Base-by-base conservation (phyloP, 495 filamentous ascomycete species). In the Penicillium riverlandense region DNA sequence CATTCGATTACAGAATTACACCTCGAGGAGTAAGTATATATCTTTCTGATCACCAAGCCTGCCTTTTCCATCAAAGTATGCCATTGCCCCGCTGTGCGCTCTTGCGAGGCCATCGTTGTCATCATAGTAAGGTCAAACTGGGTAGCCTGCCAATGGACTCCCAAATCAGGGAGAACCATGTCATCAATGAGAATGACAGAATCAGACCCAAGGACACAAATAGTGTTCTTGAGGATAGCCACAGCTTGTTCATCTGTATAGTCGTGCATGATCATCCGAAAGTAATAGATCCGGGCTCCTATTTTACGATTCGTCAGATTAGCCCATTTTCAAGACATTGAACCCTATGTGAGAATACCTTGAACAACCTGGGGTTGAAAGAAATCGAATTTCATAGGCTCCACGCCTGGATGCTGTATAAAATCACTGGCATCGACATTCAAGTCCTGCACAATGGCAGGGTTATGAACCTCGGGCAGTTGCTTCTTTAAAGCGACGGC, bases 401-500 rank as follows among this genome's bases (percentile, higher is more conserved):
- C 61, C 22, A 79, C 61, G 0, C 69, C 70, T 6, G 57, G 44
- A 8, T 54, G 48, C 8, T 52, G 44, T 8, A 58, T 52, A 0
- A 61, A 67, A 10, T 58, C 47, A 10, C 44, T 55, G 13, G 74
- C 45, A 0, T 62, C 61, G 22, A 59, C 44, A 7, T 63, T 48
- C 1, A 69, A 53, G 48, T 81, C 77, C 45, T 80, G 72, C 1
- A 77, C 43, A 6, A 78, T 50, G 12, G 79, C 53, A 6, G 53
- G 48, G 0, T 66, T 69, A 1, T 57, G 42, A 0, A 71, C 35
- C 7, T 61, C 15, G 0, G 68, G 69, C 16, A 54, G 57, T 35
- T 48, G 58, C 28, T 63, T 44, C 37, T 57, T 61, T 41, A 78
- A 61, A 2, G 49, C 58, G 12, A 53, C 50, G 32, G 58, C 57